Percentiles rank a stretch among this genome's conserved stretches.
Conservation (phyloP, 106 monocot species). For the Phalaenopsis aphrodite region DNA sequence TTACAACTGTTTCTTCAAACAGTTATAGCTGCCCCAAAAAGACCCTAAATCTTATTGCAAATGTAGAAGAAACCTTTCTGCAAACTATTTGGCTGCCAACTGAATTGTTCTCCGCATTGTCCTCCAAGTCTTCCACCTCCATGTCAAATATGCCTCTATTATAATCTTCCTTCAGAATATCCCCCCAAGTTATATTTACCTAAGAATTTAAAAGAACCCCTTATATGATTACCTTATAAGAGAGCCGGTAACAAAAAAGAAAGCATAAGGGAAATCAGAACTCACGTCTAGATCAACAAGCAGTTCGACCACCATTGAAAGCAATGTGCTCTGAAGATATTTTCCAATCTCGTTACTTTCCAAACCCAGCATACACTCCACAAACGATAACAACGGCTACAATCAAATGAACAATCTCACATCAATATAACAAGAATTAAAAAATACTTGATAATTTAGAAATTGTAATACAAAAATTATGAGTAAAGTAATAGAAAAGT, state of each 20-base stretch:
- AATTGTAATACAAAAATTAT: not conserved
- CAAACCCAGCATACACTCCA: constrained; percentile 71
- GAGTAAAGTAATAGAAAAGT: too few relatives aligned
- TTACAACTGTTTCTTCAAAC: too few relatives aligned
- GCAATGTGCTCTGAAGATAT: constrained; percentile 48
- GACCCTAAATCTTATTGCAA: not conserved
- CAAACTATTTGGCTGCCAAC: constrained; percentile 9
- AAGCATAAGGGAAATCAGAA: not conserved
- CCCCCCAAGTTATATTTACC: constrained; percentile 85
- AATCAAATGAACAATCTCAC: constrained; percentile 5
- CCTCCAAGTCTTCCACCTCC: constrained; percentile 62
- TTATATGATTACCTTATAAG: not conserved
- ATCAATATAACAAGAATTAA: not conserved
- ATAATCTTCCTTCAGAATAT: constrained; percentile 52
- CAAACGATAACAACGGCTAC: constrained; percentile 52
- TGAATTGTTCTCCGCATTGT: constrained; percentile 20
- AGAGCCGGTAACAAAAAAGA: not conserved
- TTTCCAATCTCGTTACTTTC: constrained; percentile 60
- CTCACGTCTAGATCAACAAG: constrained; percentile 84
- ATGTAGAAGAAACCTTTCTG: constrained; percentile 26
- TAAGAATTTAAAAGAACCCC: constrained; percentile 11
- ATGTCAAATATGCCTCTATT: constrained; percentile 88
- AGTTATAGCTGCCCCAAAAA: not conserved
- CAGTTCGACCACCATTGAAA: constrained; percentile 60
- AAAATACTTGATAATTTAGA: not conserved